Base-by-base conservation (phyloP, 2,329 filamentous ascomycete genomes). In the Emydomyces testavorans region DNA sequence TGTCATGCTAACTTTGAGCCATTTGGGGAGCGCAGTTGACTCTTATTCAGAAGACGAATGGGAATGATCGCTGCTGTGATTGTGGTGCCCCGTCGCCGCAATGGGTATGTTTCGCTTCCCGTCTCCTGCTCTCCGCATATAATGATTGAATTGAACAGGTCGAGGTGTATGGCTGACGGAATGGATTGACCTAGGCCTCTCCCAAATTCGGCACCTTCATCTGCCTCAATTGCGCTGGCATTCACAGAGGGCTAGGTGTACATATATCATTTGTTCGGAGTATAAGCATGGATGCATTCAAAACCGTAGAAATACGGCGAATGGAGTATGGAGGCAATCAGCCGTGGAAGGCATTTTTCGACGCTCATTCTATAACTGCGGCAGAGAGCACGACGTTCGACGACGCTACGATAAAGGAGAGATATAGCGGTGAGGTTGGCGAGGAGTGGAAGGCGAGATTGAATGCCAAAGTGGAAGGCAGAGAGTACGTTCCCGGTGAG, bases 121-220 rank as follows among this genome's bases (percentile, higher is more conserved):
- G 38, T 32, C 45, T 32, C 49, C 32, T 21, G 34, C 20, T 36
- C n/a, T 11, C 28, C 13, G 11, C 11, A 1, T 31, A 20, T 8
- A 1, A 20, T 20, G 21, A 20, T 32, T 21, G 21, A 18, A n/a
- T 40, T 40, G 4, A 29, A 20, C 7, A 11, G 26, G 26, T 28
- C 11, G 26, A 13, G 20, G 6, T 20, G 20, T 29, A 46, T 43
- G n/a, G n/a, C 31, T 48, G 29, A 39, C 24, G 13, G 23, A n/a
- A n/a, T 36, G 20, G 11, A 37, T 48, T 24, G n/a, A 23, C 18
- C 8, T 37, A 80, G 77, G 79, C 80, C 28, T 82, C 88, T 31
- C 92, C 92, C 55, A 98, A 98, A 69, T 94, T 98, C 64, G 90
- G 90, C 62, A 86, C 94, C 66, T 98, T 98, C 73, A 95, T 98